phyloP scores from a whole-genome alignment of 768 basidiomycete genomes.

The Leucocoprinus leucothites region DNA sequence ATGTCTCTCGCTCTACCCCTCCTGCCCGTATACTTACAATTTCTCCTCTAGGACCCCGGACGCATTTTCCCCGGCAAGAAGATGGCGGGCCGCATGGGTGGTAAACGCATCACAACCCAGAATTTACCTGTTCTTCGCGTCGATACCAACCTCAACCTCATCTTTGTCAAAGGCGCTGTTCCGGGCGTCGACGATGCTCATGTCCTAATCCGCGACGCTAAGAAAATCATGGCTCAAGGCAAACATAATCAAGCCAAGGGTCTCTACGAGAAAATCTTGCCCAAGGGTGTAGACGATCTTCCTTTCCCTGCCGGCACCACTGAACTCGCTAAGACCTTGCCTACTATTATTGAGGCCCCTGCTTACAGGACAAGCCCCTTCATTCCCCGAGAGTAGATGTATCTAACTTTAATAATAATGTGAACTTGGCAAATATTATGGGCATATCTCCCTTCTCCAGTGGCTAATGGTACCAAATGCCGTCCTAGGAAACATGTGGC shows the following conservation, averaged over 20 bases:
- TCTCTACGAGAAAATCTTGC: slow-evolving; percentile 71
- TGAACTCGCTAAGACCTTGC: slow-evolving; percentile 66
- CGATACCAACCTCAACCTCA: slow-evolving; percentile 80
- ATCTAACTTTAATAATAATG: slow-evolving; percentile 13
- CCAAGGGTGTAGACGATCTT: slow-evolving; percentile 77
- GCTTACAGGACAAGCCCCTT: slow-evolving; percentile 77
- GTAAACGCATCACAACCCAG: slow-evolving; percentile 75
- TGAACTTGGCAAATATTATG: too few relatives aligned
- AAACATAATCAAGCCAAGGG: slow-evolving; percentile 68
- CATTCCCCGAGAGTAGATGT: slow-evolving; percentile 59
- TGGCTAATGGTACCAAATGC: too few relatives aligned
- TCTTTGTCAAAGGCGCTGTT: slow-evolving; percentile 89
- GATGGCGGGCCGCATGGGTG: slow-evolving; percentile 95
- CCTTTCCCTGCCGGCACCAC: slow-evolving; percentile 92
- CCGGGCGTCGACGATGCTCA: slow-evolving; percentile 89
- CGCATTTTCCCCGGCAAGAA: slow-evolving; percentile 97
- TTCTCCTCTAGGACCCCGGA: slow-evolving; percentile 76
- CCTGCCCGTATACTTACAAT: not conserved
- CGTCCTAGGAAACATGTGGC: too few relatives aligned
- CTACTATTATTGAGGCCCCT: slow-evolving; percentile 67
- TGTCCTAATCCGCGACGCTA: slow-evolving; percentile 83
- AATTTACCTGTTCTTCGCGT: slow-evolving; percentile 89
- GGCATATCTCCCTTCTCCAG: too few relatives aligned
- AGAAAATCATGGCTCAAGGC: slow-evolving; percentile 74
- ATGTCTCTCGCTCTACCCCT: slow-evolving; percentile 16